Conservation (phyloP, 2,329 filamentous ascomycete species). For the Thielaviopsis musarum region DNA sequence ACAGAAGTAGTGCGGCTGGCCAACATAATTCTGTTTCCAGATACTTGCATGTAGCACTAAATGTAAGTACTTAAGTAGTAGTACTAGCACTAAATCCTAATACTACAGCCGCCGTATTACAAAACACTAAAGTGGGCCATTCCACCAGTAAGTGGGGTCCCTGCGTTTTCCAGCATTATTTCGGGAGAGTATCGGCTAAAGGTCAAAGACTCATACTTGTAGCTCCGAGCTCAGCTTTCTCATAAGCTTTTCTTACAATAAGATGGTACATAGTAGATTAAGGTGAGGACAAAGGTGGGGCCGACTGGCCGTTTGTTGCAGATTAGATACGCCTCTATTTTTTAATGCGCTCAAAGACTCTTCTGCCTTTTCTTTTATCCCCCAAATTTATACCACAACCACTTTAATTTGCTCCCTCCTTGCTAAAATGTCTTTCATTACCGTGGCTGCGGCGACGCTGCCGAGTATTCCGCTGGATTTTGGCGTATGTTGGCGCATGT, state of each 20-base stretch:
- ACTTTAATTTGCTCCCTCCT: background rate
- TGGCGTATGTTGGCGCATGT: conserved; percentile 17
- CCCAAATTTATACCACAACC: background rate
- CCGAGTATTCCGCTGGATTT: conserved; percentile 37
- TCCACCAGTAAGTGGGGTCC: background rate
- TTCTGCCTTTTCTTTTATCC: background rate
- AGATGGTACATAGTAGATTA: background rate
- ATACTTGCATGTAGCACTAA: conserved; percentile 21
- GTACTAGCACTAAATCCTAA: too few relatives aligned
- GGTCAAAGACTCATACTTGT: background rate
- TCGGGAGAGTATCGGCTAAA: background rate
- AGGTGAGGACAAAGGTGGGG: background rate
- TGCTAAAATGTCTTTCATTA: conserved; percentile 18
- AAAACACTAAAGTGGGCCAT: background rate
- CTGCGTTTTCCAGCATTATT: background rate
- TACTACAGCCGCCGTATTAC: too few relatives aligned
- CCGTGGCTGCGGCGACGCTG: conserved; percentile 21
- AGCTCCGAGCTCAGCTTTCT: too few relatives aligned
- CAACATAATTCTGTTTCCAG: conserved; percentile 40
- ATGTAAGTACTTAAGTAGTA: background rate
- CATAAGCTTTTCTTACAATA: too few relatives aligned
- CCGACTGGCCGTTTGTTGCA: too few relatives aligned
- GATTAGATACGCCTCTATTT: background rate
- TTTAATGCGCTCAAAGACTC: background rate
- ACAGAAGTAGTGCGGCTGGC: conserved; percentile 35